Evolutionary conservation across 2,329 filamentous ascomycete species (phyloP).

Genomic region (Hypoxylon sp.): DNA sequence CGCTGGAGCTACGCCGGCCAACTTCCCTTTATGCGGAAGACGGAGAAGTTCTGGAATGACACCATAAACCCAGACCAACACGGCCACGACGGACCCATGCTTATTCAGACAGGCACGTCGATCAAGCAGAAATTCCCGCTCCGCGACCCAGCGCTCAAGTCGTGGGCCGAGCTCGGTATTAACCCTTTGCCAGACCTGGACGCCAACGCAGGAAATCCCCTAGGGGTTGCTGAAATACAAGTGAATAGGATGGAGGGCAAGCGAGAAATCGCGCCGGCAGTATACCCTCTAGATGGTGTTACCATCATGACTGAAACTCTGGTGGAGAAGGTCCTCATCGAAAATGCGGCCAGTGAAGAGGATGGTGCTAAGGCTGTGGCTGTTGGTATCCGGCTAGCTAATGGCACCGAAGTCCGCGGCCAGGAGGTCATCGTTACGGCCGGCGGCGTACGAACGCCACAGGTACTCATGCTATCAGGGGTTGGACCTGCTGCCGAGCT

Average conservation of each 20-base stretch:
- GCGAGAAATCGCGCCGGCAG: neutral
- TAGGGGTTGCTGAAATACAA: slow-evolving; percentile 47
- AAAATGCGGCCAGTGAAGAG: neutral
- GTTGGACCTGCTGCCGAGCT: slow-evolving; percentile 51
- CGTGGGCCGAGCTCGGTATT: slow-evolving; percentile 55
- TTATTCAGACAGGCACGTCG: slow-evolving; percentile 45
- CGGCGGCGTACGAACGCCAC: slow-evolving; percentile 50
- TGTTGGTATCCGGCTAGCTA: slow-evolving; percentile 28
- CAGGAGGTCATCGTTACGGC: slow-evolving; percentile 51
- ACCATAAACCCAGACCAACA: slow-evolving; percentile 43
- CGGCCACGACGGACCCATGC: slow-evolving; percentile 49
- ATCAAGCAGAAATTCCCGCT: slow-evolving; percentile 55
- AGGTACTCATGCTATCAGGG: slow-evolving; percentile 53
- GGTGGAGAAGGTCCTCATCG: neutral
- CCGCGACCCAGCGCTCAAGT: slow-evolving; percentile 47
- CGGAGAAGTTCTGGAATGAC: slow-evolving; percentile 49
- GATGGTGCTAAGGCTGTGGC: neutral
- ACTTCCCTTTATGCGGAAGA: slow-evolving; percentile 58
- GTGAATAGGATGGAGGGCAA: slow-evolving; percentile 35
- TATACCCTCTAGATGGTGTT: neutral
- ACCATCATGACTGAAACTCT: neutral
- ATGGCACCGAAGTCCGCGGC: slow-evolving; percentile 47
- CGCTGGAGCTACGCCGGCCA: slow-evolving; percentile 59
- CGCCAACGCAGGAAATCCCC: slow-evolving; percentile 44
- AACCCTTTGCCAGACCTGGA: slow-evolving; percentile 31